Conservation (phyloP, 768 basidiomycete species). For the Leccinellum albellum region DNA sequence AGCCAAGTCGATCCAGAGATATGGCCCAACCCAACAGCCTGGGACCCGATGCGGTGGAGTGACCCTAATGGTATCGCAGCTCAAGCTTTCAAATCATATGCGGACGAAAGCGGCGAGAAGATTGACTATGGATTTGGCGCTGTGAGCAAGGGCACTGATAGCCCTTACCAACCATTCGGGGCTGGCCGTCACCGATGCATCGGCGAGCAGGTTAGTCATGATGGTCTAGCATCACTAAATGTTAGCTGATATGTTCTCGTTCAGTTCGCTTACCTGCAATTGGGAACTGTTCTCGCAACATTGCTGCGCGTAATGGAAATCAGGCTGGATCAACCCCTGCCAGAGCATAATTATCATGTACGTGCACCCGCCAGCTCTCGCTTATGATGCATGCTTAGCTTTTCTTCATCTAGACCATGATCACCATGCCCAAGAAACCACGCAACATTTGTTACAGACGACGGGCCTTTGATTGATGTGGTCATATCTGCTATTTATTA, state of each 20-base stretch:
- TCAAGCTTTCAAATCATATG: slow-evolving; percentile 70
- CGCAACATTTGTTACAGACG: slow-evolving; percentile 64
- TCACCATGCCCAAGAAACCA: slow-evolving; percentile 79
- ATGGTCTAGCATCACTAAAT: background rate
- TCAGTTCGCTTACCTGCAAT: slow-evolving; percentile 92
- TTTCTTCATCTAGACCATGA: slow-evolving; percentile 69
- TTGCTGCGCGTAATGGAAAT: slow-evolving; percentile 76
- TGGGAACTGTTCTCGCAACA: slow-evolving; percentile 78
- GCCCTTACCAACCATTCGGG: slow-evolving; percentile 96
- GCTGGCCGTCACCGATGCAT: slow-evolving; percentile 95
- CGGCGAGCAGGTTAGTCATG: slow-evolving; percentile 67
- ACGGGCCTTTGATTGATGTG: slow-evolving; percentile 50
- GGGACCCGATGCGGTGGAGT: slow-evolving; percentile 84
- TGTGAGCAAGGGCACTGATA: slow-evolving; percentile 94
- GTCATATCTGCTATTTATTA: background rate
- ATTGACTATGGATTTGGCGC: slow-evolving; percentile 95
- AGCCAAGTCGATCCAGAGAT: slow-evolving; percentile 81
- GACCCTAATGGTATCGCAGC: slow-evolving; percentile 82
- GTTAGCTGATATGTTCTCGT: slow-evolving; percentile 2
- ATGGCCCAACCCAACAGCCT: slow-evolving; percentile 70
- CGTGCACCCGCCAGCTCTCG: slow-evolving; percentile 28
- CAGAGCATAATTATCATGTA: slow-evolving; percentile 88
- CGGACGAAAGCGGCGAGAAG: slow-evolving; percentile 78
- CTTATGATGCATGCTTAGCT: slow-evolving; percentile 4
- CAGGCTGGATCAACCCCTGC: slow-evolving; percentile 58